Percentiles rank a stretch among this genome's conserved stretches.
Conservation (phyloP, 192 early-diverging fungal genomes). For the Coemansia sp. region DNA sequence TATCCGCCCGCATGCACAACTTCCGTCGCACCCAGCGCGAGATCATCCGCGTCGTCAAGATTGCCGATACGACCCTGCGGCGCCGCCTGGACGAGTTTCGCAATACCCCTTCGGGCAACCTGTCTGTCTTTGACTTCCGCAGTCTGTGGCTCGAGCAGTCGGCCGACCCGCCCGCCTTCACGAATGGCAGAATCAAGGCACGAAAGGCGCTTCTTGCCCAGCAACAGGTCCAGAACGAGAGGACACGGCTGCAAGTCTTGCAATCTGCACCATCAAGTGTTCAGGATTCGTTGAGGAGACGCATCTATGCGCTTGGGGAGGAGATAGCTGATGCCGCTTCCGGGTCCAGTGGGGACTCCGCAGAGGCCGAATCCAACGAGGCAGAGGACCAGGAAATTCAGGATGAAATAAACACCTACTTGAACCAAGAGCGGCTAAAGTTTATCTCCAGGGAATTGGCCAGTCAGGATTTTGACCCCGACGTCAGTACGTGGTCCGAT, state of each 20-base stretch:
- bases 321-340: neutral
- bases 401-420: conserved; percentile 33
- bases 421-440: conserved; percentile 25
- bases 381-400: conserved; percentile 24
- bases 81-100: conserved; percentile 84
- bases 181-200: conserved; percentile 51
- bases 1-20: conserved; percentile 90
- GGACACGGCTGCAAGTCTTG: neutral
- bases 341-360: neutral
- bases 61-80: conserved; percentile 81
- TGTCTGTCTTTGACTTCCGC: conserved; percentile 82
- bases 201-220: conserved; percentile 46
- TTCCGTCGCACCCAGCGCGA: conserved; percentile 81
- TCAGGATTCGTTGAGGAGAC: neutral
- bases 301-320: conserved; percentile 6
- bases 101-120: conserved; percentile 70
- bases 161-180: conserved; percentile 84
- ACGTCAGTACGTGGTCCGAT: conserved; percentile 58
- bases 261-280: neutral
- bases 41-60: conserved; percentile 87
- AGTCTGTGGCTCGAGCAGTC: conserved; percentile 80
- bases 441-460: conserved; percentile 17
- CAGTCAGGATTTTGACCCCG: conserved; percentile 22
- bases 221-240: conserved; percentile 1
- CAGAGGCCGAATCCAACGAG: conserved; percentile 13